Evolutionary conservation across 768 basidiomycete genomes (phyloP).

Genomic region (Tricholoma flavovirens): DNA sequence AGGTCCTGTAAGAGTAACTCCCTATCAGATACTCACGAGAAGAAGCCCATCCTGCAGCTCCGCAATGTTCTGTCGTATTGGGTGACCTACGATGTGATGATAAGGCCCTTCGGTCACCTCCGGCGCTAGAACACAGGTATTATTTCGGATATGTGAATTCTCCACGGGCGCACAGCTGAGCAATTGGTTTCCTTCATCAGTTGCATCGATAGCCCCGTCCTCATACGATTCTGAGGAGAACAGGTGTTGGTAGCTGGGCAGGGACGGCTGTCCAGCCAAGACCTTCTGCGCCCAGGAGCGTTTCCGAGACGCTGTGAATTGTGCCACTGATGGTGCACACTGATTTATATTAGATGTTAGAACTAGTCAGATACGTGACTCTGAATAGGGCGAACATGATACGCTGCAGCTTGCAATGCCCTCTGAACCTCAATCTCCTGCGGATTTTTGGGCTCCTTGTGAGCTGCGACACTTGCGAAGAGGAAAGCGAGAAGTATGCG

Average conservation of each 20-base stretch:
- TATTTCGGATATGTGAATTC: constrained; percentile 46
- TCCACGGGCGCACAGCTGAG: constrained; percentile 43
- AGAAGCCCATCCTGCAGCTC: constrained; percentile 47
- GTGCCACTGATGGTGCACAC: constrained; percentile 50
- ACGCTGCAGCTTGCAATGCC: constrained; percentile 45
- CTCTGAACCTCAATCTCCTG: constrained; percentile 44
- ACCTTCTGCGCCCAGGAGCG: constrained; percentile 42
- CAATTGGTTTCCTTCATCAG: constrained; percentile 25
- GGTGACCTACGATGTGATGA: constrained; percentile 44
- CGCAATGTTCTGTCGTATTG: constrained; percentile 49
- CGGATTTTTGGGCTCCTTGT: constrained; percentile 38
- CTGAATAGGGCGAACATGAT: constrained; percentile 32
- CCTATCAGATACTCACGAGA: constrained; percentile 28
- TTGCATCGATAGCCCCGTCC: constrained; percentile 19
- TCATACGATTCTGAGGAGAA: constrained; percentile 35
- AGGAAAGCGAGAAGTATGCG: constrained; percentile 16
- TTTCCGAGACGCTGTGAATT: constrained; percentile 44
- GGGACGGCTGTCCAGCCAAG: constrained; percentile 30
- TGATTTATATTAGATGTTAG: constrained; percentile 13
- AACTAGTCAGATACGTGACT: background rate
- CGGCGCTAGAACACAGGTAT: constrained; percentile 48
- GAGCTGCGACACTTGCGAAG: constrained; percentile 25
- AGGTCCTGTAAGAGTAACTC: background rate
- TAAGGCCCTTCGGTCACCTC: constrained; percentile 53
- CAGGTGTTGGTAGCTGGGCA: constrained; percentile 37